These are phyloP conservation scores for Lactarius tabidus DNA, from an alignment of 768 basidiomycete genomes.

Conservation along the genomic window DNA sequence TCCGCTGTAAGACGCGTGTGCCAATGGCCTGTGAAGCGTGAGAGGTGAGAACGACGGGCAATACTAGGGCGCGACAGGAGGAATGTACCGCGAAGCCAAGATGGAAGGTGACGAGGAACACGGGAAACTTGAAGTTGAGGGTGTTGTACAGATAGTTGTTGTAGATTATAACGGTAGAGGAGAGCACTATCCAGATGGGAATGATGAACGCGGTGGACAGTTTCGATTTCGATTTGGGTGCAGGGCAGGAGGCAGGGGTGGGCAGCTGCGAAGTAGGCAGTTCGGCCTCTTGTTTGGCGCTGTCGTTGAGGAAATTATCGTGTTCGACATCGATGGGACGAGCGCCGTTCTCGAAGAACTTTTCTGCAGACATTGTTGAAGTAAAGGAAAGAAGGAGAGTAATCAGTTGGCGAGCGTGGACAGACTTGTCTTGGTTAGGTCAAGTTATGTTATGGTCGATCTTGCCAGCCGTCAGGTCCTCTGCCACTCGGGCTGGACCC, in stretches of 20 bases:
- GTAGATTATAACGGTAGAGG: conserved; percentile 90
- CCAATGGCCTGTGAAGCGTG: conserved; percentile 55
- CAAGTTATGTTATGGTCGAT: background rate
- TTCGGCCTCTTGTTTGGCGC: conserved; percentile 26
- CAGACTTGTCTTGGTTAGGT: background rate
- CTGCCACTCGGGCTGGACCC: background rate
- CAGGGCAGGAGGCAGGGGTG: conserved; percentile 48
- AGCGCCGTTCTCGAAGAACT: conserved; percentile 18
- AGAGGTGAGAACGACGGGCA: conserved; percentile 8
- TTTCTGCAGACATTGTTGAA: conserved; percentile 14
- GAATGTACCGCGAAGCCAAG: conserved; percentile 54
- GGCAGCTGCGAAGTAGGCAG: conserved; percentile 39
- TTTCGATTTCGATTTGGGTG: conserved; percentile 44
- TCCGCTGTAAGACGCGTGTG: conserved; percentile 80
- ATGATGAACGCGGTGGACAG: conserved; percentile 70
- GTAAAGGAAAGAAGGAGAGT: background rate
- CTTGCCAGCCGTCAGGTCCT: background rate
- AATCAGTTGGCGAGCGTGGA: conserved; percentile 11
- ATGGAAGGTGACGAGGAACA: conserved; percentile 91
- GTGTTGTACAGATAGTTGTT: conserved; percentile 88
- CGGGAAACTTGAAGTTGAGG: conserved; percentile 82
- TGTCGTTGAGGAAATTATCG: conserved; percentile 17
- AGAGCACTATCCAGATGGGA: conserved; percentile 89
- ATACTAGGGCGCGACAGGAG: conserved; percentile 6
- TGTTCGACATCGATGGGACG: conserved; percentile 6